phyloP scores from a whole-genome alignment of 1,284 basidiomycete genomes.

The Moesziomyces globuligerus region DNA sequence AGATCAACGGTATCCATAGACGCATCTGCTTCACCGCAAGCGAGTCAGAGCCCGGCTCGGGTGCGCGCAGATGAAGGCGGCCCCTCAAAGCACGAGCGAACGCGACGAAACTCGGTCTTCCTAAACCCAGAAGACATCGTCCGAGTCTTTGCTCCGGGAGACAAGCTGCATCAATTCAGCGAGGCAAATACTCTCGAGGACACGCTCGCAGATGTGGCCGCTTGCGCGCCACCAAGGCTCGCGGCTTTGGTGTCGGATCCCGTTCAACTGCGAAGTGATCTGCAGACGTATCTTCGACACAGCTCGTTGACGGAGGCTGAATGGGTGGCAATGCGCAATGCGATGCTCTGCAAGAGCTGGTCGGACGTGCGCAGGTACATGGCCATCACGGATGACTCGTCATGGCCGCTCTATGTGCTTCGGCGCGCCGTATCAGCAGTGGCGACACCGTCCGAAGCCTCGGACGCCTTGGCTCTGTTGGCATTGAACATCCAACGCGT shows the following conservation, averaged over 20 bases:
- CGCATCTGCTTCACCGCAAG: background rate
- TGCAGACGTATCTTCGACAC: slow-evolving; percentile 3
- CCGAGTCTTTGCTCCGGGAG: slow-evolving; percentile 4
- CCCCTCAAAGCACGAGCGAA: background rate
- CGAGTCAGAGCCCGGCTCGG: too few species aligned
- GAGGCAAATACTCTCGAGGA: slow-evolving; percentile 17
- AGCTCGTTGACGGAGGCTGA: background rate
- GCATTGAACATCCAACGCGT: background rate
- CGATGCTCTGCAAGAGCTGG: slow-evolving; percentile 31
- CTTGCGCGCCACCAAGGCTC: background rate
- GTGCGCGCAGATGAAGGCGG: background rate
- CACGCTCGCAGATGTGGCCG: slow-evolving; percentile 4
- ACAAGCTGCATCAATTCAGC: background rate
- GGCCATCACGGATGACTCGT: slow-evolving; percentile 15
- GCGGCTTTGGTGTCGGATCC: background rate
- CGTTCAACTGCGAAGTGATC: background rate
- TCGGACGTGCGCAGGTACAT: slow-evolving; percentile 23
- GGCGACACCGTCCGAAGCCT: slow-evolving; percentile 24
- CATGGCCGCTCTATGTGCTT: slow-evolving; percentile 27
- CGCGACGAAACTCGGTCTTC: background rate
- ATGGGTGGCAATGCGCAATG: slow-evolving; percentile 29
- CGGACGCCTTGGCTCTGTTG: slow-evolving; percentile 31
- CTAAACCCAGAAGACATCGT: background rate
- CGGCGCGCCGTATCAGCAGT: slow-evolving; percentile 11
- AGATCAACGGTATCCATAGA: background rate